Base-by-base conservation (phyloP, 495 filamentous ascomycete species). In the Terfezia boudieri region DNA sequence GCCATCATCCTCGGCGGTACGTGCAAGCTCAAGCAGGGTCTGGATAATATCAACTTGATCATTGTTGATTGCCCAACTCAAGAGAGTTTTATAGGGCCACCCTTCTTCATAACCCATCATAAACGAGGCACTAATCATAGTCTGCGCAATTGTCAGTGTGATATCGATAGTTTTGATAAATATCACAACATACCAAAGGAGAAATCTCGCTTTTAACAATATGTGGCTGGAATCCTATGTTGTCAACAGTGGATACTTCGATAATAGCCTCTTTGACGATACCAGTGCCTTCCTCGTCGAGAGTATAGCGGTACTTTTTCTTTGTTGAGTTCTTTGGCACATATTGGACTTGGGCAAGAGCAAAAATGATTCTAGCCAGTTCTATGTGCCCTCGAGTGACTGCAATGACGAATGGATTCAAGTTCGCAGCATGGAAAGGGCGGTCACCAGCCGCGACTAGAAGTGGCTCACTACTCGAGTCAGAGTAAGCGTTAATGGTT, bases 201-300 rank as follows among this genome's bases (percentile, higher is more conserved):
- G 69, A 69, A 5, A 72, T 65, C 10, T 69, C 61, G 53, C 78
- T 80, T 59, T 82, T 77, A 20, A 83, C 78, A 49, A 80, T 65
- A 46, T 71, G 77, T 2, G 73, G 73, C 1, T 78, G 69, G 58
- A 80, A 72, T 2, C 80, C 82, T 37, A 86, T 67, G 58, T 83
- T 76, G 4, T 86, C 81, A 54, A 84, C 71, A 0, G 82, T 88
- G 62, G 80, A 84, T 16, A 73, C 66, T 12, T 75, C 73, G 54
- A 79, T 72, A 32, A 83, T 61, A n/a, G 69, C 66, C 51, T 75
- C 67, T 20, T 66, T 57, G 41, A 77, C 68, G 20, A 66, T 67
- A 14, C 70, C 72, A n/a, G 67, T 67, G 48, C 58, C 61, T n/a
- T 64, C 65, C 26, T 32, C 26, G 26, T 32, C 26, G 26, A 32